phyloP scores from a whole-genome alignment of 805 yeast genomes.

The Wickerhamiella kurtzmanii region DNA sequence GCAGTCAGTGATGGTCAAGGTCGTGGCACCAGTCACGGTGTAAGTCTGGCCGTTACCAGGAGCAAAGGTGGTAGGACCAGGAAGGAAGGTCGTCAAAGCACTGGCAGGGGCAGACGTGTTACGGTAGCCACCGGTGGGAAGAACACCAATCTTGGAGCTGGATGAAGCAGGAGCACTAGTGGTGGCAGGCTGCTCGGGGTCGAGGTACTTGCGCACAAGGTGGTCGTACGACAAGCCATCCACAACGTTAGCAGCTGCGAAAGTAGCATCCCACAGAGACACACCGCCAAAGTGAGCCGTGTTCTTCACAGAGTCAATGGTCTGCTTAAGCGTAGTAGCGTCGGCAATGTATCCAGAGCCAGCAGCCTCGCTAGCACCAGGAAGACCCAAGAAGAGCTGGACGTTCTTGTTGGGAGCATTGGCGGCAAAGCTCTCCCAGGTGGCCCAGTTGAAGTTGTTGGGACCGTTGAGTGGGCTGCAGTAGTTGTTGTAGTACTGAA shows the following conservation, averaged over 20 bases:
- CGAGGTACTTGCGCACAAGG: not conserved
- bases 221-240: slow-evolving; percentile 29
- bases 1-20: slow-evolving; percentile 75
- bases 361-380: slow-evolving; percentile 43
- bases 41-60: slow-evolving; percentile 31
- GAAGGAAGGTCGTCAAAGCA: slow-evolving; percentile 63
- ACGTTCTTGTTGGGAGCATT: slow-evolving; percentile 55
- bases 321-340: slow-evolving; percentile 24
- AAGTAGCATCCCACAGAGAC: slow-evolving; percentile 76
- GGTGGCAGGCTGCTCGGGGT: not conserved
- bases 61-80: slow-evolving; percentile 47
- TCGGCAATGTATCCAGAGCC: slow-evolving; percentile 40
- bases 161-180: slow-evolving; percentile 5
- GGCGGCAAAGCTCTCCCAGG: slow-evolving; percentile 53
- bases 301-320: slow-evolving; percentile 19
- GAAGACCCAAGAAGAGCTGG: slow-evolving; percentile 62
- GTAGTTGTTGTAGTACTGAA: slow-evolving; percentile 83
- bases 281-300: slow-evolving; percentile 50
- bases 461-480: slow-evolving; percentile 31
- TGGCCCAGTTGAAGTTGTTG: slow-evolving; percentile 47
- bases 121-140: not conserved
- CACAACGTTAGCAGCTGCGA: slow-evolving; percentile 37
- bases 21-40: slow-evolving; percentile 58
- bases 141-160: not conserved
- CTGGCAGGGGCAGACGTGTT: slow-evolving; percentile 15